A percentile compares a stretch with the other conserved stretches of the same genome.
phyloP scores from a whole-genome alignment of 768 basidiomycete genomes.

The Hortiboletus campestris region DNA sequence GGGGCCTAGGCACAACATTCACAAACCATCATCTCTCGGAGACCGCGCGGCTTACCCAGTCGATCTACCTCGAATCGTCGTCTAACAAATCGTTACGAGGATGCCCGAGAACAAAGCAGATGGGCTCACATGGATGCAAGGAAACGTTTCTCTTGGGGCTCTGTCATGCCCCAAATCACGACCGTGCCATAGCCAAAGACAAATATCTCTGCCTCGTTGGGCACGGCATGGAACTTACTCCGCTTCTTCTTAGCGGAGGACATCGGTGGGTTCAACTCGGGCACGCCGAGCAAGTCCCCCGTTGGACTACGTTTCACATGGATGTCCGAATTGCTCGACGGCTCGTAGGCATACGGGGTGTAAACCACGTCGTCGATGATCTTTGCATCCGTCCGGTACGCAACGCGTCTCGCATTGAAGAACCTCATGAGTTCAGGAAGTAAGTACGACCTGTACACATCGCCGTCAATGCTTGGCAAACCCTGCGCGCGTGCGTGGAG shows the following conservation, averaged over 20 bases:
- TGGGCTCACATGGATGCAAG: slow-evolving; percentile 81
- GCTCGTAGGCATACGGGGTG: slow-evolving; percentile 85
- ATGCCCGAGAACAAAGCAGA: not conserved
- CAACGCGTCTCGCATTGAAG: slow-evolving; percentile 75
- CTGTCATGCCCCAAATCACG: slow-evolving; percentile 98
- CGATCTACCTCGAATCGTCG: slow-evolving; percentile 94
- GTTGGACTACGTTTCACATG: slow-evolving; percentile 37
- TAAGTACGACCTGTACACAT: slow-evolving; percentile 69
- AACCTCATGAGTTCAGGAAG: slow-evolving; percentile 87
- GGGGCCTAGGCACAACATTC: slow-evolving; percentile 48
- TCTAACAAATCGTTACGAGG: slow-evolving; percentile 40
- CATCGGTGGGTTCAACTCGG: slow-evolving; percentile 47
- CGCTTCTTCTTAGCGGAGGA: slow-evolving; percentile 46
- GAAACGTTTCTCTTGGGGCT: slow-evolving; percentile 87
- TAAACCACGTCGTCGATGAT: slow-evolving; percentile 93
- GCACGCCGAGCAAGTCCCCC: slow-evolving; percentile 77
- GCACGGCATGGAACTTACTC: slow-evolving; percentile 65
- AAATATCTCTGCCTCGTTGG: slow-evolving; percentile 84
- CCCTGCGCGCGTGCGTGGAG: not conserved
- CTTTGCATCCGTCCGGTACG: slow-evolving; percentile 85
- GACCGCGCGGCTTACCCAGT: slow-evolving; percentile 50
- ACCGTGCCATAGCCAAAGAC: slow-evolving; percentile 93
- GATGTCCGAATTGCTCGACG: slow-evolving; percentile 35
- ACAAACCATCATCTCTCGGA: not conserved
- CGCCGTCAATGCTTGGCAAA: not conserved